Evolutionary conservation across 2,329 filamentous ascomycete genomes (phyloP).

Genomic region (Penicillium sp.): DNA sequence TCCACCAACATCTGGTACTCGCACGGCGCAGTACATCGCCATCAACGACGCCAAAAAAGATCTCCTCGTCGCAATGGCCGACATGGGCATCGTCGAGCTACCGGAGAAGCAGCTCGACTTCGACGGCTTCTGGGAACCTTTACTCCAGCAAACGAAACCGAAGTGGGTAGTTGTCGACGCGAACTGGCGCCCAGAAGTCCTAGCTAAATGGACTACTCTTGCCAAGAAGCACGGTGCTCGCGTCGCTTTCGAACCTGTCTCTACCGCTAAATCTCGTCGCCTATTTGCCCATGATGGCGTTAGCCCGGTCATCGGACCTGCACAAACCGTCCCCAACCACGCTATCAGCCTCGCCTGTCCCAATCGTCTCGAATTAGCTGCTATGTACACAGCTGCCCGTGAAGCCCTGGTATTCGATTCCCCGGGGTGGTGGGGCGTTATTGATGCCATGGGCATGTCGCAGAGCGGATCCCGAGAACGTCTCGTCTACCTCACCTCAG

Average conservation of each 20-base stretch:
- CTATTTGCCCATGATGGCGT: slow-evolving; percentile 55
- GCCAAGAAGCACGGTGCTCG: slow-evolving; percentile 57
- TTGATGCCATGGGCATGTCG: slow-evolving; percentile 74
- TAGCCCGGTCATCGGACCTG: slow-evolving; percentile 31
- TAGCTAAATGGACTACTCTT: slow-evolving; percentile 67
- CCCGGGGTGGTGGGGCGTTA: slow-evolving; percentile 72
- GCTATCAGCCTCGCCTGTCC: slow-evolving; percentile 76
- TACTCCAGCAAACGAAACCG: slow-evolving; percentile 59
- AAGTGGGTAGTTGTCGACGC: slow-evolving; percentile 81
- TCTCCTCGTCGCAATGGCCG: slow-evolving; percentile 89
- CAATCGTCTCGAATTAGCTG: slow-evolving; percentile 76
- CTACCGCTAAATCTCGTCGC: slow-evolving; percentile 70
- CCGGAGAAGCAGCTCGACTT: slow-evolving; percentile 44
- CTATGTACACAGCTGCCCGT: slow-evolving; percentile 74
- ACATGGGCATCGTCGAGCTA: slow-evolving; percentile 78
- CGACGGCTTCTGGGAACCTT: slow-evolving; percentile 60
- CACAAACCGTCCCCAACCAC: slow-evolving; percentile 57
- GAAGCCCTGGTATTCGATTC: slow-evolving; percentile 67
- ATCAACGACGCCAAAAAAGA: slow-evolving; percentile 83
- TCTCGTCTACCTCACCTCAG: slow-evolving; percentile 67
- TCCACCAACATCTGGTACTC: slow-evolving; percentile 52
- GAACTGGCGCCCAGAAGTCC: slow-evolving; percentile 72
- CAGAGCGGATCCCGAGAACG: slow-evolving; percentile 68
- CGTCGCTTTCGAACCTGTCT: slow-evolving; percentile 87
- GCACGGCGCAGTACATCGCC: slow-evolving; percentile 89